These are phyloP conservation scores for Boletus rufocinnamomeus DNA, from an alignment of 768 basidiomycete species.

Conservation along the genomic window DNA sequence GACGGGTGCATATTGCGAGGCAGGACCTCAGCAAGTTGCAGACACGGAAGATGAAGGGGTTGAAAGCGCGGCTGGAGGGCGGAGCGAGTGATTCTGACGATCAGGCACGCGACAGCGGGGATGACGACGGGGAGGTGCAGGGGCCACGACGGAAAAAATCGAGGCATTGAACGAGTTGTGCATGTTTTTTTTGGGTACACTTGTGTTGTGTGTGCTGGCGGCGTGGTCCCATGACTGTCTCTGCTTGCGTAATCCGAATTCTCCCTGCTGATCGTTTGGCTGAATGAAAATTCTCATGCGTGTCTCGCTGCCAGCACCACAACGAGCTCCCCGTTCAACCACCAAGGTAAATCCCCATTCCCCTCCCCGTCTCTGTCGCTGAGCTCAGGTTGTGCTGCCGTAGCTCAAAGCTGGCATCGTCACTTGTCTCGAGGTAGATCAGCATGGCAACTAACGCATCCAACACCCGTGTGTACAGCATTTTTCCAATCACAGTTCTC, in stretches of 20 bases:
- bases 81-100: not conserved
- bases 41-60: constrained; percentile 95
- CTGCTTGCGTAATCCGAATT: constrained; percentile 22
- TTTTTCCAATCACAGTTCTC: not conserved
- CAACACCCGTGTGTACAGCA: constrained; percentile 8
- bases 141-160: constrained; percentile 16
- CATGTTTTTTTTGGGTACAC: not conserved
- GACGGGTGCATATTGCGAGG: constrained; percentile 82
- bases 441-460: not conserved
- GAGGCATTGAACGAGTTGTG: constrained; percentile 9
- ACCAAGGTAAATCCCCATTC: not conserved
- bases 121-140: constrained; percentile 20
- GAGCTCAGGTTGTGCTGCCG: not conserved
- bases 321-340: constrained; percentile 9
- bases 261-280: constrained; percentile 9
- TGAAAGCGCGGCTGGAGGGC: constrained; percentile 47
- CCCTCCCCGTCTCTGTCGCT: not conserved
- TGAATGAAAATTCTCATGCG: constrained; percentile 26
- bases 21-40: constrained; percentile 89
- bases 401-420: constrained; percentile 5
- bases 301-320: constrained; percentile 4
- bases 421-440: constrained; percentile 4
- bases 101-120: not conserved
- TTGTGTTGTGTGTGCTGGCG: not conserved
- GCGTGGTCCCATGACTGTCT: not conserved